Conservation (phyloP, 495 filamentous ascomycete genomes). For the Penicillium arizonense region DNA sequence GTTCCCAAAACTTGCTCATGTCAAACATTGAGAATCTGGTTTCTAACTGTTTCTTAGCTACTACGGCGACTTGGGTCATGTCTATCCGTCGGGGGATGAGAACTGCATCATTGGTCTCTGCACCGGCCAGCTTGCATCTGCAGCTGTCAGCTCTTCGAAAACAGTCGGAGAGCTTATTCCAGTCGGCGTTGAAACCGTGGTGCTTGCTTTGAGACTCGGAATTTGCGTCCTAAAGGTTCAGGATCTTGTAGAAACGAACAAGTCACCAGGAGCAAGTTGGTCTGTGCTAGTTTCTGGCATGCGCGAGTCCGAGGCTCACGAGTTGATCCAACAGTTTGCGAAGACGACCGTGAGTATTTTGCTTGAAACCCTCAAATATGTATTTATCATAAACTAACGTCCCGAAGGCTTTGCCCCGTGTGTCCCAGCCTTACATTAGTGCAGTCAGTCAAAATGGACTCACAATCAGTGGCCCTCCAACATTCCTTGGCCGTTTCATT, state of each 20-base stretch:
- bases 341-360: conserved; percentile 47
- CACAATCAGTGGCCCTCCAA: conserved; percentile 77
- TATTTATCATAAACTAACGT: conserved; percentile 20
- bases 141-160: conserved; percentile 65
- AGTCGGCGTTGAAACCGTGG: conserved; percentile 65
- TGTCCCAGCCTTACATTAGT: conserved; percentile 69
- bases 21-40: not conserved
- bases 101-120: conserved; percentile 57
- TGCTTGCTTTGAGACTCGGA: conserved; percentile 72
- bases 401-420: conserved; percentile 54
- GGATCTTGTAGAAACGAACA: conserved; percentile 29
- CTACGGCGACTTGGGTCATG: conserved; percentile 52
- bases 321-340: conserved; percentile 25
- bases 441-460: conserved; percentile 67
- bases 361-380: conserved; percentile 34
- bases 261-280: conserved; percentile 32
- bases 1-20: not conserved
- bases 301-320: conserved; percentile 23
- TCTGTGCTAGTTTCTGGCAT: conserved; percentile 41
- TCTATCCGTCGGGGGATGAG: conserved; percentile 43
- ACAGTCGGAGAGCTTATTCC: conserved; percentile 67
- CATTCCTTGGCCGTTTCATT: conserved; percentile 57
- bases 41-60: conserved; percentile 24
- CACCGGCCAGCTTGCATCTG: conserved; percentile 69
- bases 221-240: conserved; percentile 50